Evolutionary conservation across 2,329 filamentous ascomycete species (phyloP).

Genomic region (Chaetoscypha palmicola): DNA sequence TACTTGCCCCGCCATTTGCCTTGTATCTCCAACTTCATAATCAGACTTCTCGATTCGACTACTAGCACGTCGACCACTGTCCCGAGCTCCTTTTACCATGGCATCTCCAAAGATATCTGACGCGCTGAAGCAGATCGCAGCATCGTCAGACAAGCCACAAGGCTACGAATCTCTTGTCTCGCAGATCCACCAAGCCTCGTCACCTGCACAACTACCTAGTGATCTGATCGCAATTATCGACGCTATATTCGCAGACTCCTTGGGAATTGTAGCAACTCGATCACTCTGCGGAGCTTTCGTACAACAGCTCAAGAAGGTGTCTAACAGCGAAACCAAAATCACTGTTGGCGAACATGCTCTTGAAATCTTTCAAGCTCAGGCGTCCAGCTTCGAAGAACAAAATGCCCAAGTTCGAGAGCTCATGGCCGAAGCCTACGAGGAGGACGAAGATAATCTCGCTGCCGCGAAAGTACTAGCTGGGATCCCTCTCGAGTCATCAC

Average conservation of each 20-base stretch:
- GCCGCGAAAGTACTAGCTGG: conserved; percentile 74
- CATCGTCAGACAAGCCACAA: conserved; percentile 37
- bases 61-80: too few relatives aligned
- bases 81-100: conserved; percentile 20
- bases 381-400: conserved; percentile 75
- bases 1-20: too few relatives aligned
- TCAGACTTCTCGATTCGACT: too few relatives aligned
- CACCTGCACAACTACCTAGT: conserved; percentile 15
- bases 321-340: conserved; percentile 61
- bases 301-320: conserved; percentile 51
- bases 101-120: conserved; percentile 35
- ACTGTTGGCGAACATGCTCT: conserved; percentile 71
- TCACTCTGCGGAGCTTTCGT: conserved; percentile 47
- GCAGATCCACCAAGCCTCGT: conserved; percentile 30
- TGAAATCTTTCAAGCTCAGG: conserved; percentile 53
- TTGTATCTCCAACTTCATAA: too few relatives aligned
- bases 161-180: conserved; percentile 42
- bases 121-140: conserved; percentile 38
- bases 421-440: conserved; percentile 76
- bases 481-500: conserved; percentile 83
- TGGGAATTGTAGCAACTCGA: conserved; percentile 30
- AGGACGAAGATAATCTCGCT: conserved; percentile 68
- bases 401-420: conserved; percentile 71
- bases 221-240: conserved; percentile 29
- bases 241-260: conserved; percentile 27